Base-by-base conservation (phyloP, 2,329 filamentous ascomycete genomes). In the Fusarium newnesense region DNA sequence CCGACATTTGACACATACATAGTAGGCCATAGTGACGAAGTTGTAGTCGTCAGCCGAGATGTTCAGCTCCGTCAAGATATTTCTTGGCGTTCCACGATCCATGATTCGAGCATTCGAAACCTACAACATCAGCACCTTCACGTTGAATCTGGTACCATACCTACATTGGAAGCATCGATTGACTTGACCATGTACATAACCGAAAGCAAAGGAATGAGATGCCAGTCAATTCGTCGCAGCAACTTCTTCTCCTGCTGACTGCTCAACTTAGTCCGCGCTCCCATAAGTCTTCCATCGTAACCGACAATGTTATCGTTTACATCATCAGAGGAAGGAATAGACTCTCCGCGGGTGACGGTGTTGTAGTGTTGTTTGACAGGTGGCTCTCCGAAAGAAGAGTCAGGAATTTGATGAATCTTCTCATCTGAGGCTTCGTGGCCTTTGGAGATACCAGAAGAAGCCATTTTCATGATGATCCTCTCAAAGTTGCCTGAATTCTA, bases 61-160 rank as follows among this genome's bases (percentile, higher is more conserved):
- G 0, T 54, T 54, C 9, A 54, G 5, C 15, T 54, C 50, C 0
- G 50, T 54, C 34, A 54, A 40, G 34, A 54, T 54, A 6, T 54
- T 54, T 19, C 50, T 40, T 4, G 50, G 50, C 2, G 50, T 54
- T 40, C 50, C 50, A 2, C 50, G 50, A 54, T 54, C 50, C 50
- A 54, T 54, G 5, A 54, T 39, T 5, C 50, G 50, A n/a, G 50
- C 50, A 54, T 54, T 54, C 15, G 50, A 54, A 1, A 54, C 50
- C 50, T 54, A 28, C 19, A 4, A 16, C 19, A 9, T 39, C 3
- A 53, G 18, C 2, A 9, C 11, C 4, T 1, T 2, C 19, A 0
- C 10, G 3, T 0, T 2, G 13, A 9, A 8, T 6, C 12, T 1
- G 7, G 13, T 0, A 15, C 4, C 11, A 0, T 5, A 47, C 49